A percentile compares a stretch with the other conserved stretches of the same genome.
These are phyloP conservation scores for Anthoceros angustus DNA, from an alignment of 225 moss, liverwort and hornwort genomes.

Conservation along the genomic window DNA sequence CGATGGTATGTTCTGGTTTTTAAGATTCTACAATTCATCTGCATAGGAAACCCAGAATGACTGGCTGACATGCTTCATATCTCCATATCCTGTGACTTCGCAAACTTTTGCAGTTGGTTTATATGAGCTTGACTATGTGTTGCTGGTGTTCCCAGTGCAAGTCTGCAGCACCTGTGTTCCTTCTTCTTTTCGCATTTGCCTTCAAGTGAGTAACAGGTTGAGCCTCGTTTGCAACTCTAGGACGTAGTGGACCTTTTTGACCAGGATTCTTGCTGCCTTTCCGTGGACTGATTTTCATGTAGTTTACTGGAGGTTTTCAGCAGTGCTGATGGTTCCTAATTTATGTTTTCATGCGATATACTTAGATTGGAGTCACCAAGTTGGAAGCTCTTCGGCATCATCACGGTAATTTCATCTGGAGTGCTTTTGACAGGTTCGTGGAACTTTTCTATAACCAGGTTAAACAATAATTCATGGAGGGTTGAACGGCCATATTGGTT, in stretches of 20 bases:
- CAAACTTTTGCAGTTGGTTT: not conserved
- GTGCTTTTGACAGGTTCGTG: conserved; percentile 81
- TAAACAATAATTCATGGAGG: not conserved
- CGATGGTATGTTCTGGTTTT: conserved; percentile 49
- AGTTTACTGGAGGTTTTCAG: not conserved
- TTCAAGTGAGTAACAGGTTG: conserved; percentile 61
- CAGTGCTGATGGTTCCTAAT: not conserved
- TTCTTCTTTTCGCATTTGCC: conserved; percentile 85
- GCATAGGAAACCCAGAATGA: not conserved
- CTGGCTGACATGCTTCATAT: not conserved
- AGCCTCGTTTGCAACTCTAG: not conserved
- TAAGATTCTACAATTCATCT: conserved; percentile 3
- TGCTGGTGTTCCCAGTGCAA: conserved; percentile 46
- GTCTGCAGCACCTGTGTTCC: conserved; percentile 86
- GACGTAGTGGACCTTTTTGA: not conserved
- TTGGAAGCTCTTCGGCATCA: conserved; percentile 75
- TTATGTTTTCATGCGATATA: conserved; percentile 8
- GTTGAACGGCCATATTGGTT: not conserved
- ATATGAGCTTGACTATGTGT: not conserved
- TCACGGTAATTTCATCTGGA: conserved; percentile 67
- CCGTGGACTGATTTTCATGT: not conserved
- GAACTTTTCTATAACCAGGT: not conserved
- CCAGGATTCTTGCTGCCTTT: not conserved
- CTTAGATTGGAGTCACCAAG: conserved; percentile 94
- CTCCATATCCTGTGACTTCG: not conserved